Evolutionary conservation across 129 eudicot species (phyloP).

Genomic region (Pseudognaphalium luteoalbum): DNA sequence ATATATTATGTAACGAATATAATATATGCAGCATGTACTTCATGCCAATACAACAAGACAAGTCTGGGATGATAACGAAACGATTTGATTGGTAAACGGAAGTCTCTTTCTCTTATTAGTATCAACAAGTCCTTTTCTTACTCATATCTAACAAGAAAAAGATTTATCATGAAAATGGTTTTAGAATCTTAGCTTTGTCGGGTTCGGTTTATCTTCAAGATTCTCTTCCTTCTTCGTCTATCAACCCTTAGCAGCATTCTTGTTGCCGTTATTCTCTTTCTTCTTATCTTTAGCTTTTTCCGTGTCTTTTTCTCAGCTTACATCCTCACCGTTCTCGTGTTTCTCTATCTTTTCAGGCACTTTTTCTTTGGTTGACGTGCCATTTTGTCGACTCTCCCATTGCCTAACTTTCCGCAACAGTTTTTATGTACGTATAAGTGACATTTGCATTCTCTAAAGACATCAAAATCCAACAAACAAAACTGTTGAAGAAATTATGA

Average conservation of each 20-base stretch:
- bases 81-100: background rate
- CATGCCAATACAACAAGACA: background rate
- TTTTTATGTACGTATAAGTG: background rate
- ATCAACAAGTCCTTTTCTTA: slow-evolving; percentile 28
- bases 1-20: too few species aligned
- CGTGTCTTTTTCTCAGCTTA: slow-evolving; percentile 29
- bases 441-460: background rate
- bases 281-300: slow-evolving; percentile 36
- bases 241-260: slow-evolving; percentile 22
- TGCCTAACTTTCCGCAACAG: slow-evolving; percentile 8
- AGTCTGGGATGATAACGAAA: background rate
- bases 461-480: background rate
- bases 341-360: slow-evolving; percentile 37
- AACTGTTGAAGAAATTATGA: background rate
- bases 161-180: background rate
- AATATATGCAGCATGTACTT: too few species aligned
- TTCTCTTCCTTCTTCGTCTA: slow-evolving; percentile 53
- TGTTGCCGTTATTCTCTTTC: slow-evolving; percentile 33
- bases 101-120: slow-evolving; percentile 15
- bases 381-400: slow-evolving; percentile 51
- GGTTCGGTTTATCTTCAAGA: slow-evolving; percentile 48
- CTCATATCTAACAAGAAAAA: background rate
- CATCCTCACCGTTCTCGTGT: slow-evolving; percentile 20
- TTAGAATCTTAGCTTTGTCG: slow-evolving; percentile 38
- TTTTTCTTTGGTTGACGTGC: slow-evolving; percentile 27